phyloP scores from a whole-genome alignment of 192 early-diverging fungal genomes.

The Backusella mclennaniae region DNA sequence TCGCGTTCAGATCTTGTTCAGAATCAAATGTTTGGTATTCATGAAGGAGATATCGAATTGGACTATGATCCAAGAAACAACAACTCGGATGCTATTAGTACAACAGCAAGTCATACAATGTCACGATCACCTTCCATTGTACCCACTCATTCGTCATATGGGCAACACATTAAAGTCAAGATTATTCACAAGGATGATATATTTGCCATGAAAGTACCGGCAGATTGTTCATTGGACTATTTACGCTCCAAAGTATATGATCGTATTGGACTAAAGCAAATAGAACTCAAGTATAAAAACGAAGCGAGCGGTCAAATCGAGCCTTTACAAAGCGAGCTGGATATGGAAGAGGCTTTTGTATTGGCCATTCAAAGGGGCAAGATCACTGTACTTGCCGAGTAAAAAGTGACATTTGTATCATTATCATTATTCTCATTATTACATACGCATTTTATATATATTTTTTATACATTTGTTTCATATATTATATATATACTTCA shows the following conservation, averaged over 20 bases:
- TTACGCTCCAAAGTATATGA: constrained; percentile 56
- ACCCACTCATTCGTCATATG: not conserved
- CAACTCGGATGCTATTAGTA: not conserved
- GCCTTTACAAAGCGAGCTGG: constrained; percentile 32
- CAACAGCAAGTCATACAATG: constrained; percentile 22
- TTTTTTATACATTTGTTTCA: not conserved
- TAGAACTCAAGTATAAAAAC: constrained; percentile 43
- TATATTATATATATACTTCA: not conserved
- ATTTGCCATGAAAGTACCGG: constrained; percentile 61
- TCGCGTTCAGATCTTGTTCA: constrained; percentile 39
- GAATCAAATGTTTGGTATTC: constrained; percentile 40
- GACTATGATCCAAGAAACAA: constrained; percentile 19
- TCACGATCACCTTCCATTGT: constrained; percentile 21
- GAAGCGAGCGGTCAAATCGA: constrained; percentile 23
- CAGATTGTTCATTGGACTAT: constrained; percentile 46
- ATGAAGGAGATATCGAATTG: constrained; percentile 50
- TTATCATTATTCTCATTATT: not conserved
- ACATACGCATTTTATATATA: not conserved
- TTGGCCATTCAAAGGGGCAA: constrained; percentile 38
- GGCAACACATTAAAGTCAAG: constrained; percentile 58
- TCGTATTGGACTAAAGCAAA: constrained; percentile 32
- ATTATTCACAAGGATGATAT: constrained; percentile 62
- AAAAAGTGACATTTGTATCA: not conserved
- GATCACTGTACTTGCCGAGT: constrained; percentile 32
- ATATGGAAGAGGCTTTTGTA: constrained; percentile 46